These are phyloP conservation scores for Colletotrichum karsti DNA, from an alignment of 2,329 filamentous ascomycete genomes.

Conservation along the genomic window DNA sequence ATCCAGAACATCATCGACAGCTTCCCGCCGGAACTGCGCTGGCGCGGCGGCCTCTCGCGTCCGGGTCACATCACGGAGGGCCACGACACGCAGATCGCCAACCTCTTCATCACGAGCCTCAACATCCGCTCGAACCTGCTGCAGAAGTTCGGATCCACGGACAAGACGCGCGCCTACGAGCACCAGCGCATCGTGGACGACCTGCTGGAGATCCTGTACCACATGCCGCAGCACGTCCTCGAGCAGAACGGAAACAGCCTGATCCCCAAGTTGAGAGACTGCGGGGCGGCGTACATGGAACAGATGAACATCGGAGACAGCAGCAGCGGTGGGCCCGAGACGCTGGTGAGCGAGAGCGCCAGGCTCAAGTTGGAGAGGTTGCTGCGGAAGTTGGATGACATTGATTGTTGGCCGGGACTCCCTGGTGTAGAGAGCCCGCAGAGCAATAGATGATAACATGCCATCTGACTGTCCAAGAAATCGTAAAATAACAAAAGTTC, in stretches of 20 bases:
- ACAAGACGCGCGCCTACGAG: slow-evolving; percentile 25
- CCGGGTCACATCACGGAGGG: slow-evolving; percentile 38
- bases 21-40: slow-evolving; percentile 43
- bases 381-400: slow-evolving; percentile 39
- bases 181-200: slow-evolving; percentile 44
- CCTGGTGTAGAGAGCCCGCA: slow-evolving; percentile 5
- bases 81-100: slow-evolving; percentile 46
- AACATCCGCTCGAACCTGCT: slow-evolving; percentile 46
- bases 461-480: not conserved
- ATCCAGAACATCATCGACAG: slow-evolving; percentile 40
- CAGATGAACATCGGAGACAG: slow-evolving; percentile 18
- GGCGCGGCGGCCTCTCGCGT: slow-evolving; percentile 44
- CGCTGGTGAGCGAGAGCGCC: slow-evolving; percentile 24
- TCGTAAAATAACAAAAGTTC: not conserved
- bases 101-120: slow-evolving; percentile 46
- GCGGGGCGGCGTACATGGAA: slow-evolving; percentile 43
- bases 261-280: slow-evolving; percentile 46
- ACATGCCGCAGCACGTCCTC: slow-evolving; percentile 41
- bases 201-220: slow-evolving; percentile 44
- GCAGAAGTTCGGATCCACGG: slow-evolving; percentile 37
- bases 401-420: slow-evolving; percentile 40
- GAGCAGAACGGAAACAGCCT: slow-evolving; percentile 43
- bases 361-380: slow-evolving; percentile 37
- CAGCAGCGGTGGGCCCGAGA: not conserved
- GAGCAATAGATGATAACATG: not conserved